phyloP scores from a whole-genome alignment of 257 asterid species.

The Solanum appendiculatum region DNA sequence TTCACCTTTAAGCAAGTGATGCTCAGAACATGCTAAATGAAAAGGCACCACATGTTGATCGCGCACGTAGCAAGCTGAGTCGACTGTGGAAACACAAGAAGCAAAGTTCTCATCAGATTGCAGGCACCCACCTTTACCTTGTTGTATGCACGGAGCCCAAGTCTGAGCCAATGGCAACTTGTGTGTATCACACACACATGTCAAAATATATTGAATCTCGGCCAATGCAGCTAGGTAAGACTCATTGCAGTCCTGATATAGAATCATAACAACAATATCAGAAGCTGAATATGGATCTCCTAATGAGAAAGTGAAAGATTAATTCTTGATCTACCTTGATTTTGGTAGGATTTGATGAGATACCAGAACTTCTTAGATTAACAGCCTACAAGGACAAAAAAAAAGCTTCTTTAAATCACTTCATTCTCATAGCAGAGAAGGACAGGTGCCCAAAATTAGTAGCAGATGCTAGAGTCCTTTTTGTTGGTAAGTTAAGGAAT shows the following conservation, averaged over 20 bases:
- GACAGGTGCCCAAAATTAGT: background rate
- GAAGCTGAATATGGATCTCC: background rate
- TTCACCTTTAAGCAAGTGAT: conserved; percentile 80
- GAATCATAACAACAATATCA: conserved; percentile 1
- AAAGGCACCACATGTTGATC: conserved; percentile 41
- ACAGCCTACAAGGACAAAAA: conserved; percentile 40
- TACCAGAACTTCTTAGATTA: conserved; percentile 45
- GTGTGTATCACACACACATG: conserved; percentile 44
- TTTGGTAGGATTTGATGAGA: conserved; percentile 22
- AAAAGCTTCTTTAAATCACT: background rate
- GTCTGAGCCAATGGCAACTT: conserved; percentile 71
- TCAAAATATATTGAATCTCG: conserved; percentile 53
- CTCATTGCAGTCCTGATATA: conserved; percentile 46
- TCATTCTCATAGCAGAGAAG: background rate
- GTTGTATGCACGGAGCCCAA: conserved; percentile 66
- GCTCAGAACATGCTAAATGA: conserved; percentile 67
- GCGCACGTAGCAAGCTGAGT: conserved; percentile 57
- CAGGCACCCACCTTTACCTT: conserved; percentile 55
- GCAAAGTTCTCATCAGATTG: conserved; percentile 54
- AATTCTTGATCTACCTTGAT: conserved; percentile 32
- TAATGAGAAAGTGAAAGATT: background rate
- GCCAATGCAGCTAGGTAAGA: conserved; percentile 45
- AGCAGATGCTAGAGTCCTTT: background rate
- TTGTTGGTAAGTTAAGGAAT: background rate
- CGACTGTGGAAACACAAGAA: conserved; percentile 58